Percentiles rank a stretch among this genome's conserved stretches.
phyloP scores from a whole-genome alignment of 345 rosid genomes.

The Combretum micranthum region DNA sequence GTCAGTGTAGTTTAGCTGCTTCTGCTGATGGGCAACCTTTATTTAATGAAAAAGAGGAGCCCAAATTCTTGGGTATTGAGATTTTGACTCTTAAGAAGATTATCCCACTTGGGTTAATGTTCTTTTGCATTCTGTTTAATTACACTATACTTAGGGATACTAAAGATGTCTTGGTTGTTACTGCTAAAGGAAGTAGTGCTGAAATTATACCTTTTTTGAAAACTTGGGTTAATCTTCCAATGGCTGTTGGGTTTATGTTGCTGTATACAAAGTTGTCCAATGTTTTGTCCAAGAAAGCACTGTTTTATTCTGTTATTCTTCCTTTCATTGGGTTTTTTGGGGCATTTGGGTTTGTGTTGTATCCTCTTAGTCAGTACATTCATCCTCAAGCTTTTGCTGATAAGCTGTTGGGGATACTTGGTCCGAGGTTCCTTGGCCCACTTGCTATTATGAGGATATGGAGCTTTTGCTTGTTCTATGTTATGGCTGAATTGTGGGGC shows the following conservation, averaged over 20 bases:
- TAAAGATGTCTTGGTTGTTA: constrained; percentile 92
- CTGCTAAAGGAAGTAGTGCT: constrained; percentile 92
- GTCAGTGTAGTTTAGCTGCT: constrained; percentile 82
- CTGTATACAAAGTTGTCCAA: constrained; percentile 68
- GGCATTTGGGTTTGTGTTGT: constrained; percentile 82
- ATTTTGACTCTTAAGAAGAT: constrained; percentile 70
- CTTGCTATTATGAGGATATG: constrained; percentile 93
- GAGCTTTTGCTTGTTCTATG: constrained; percentile 96
- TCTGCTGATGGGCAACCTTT: constrained; percentile 55
- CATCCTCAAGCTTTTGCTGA: constrained; percentile 87
- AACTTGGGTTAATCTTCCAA: constrained; percentile 96
- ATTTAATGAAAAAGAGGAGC: constrained; percentile 35
- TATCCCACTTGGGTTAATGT: constrained; percentile 88
- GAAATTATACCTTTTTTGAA: constrained; percentile 91
- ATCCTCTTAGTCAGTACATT: constrained; percentile 70
- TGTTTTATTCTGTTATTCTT: constrained; percentile 75
- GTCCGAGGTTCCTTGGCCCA: constrained; percentile 95
- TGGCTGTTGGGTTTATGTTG: constrained; percentile 97
- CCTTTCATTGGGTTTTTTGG: constrained; percentile 93
- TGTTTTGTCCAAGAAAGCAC: constrained; percentile 74
- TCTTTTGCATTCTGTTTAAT: constrained; percentile 91
- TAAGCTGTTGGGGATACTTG: constrained; percentile 64
- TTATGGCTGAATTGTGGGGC: constrained; percentile 99
- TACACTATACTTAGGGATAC: constrained; percentile 96
- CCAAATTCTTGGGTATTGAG: constrained; percentile 71